phyloP scores from a whole-genome alignment of 176 grass and related monocot genomes.

The Oryza coarctata region DNA sequence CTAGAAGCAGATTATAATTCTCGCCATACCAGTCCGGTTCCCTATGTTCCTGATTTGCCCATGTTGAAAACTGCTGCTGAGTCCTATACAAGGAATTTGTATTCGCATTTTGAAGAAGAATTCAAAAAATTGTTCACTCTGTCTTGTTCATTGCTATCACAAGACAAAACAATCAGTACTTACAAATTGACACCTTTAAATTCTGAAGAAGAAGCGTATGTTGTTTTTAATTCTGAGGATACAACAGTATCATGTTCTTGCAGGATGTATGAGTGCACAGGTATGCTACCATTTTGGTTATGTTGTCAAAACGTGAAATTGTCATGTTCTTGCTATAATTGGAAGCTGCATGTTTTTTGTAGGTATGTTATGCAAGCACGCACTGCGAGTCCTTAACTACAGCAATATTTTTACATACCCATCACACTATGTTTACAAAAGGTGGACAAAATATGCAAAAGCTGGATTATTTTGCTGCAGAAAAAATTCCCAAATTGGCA shows the following conservation, averaged over 20 bases:
- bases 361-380: background rate
- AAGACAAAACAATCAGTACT: background rate
- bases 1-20: background rate
- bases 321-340: background rate
- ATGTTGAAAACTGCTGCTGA: conserved; percentile 42
- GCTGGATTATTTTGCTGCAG: background rate
- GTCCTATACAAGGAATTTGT: background rate
- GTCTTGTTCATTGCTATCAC: background rate
- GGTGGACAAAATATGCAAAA: background rate
- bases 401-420: background rate
- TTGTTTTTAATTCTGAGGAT: background rate
- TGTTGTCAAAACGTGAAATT: background rate
- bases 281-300: background rate
- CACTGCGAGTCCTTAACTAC: background rate
- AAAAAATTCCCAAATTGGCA: background rate
- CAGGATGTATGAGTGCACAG: background rate
- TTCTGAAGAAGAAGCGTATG: background rate
- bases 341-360: background rate
- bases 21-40: background rate
- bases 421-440: background rate
- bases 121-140: background rate
- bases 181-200: background rate
- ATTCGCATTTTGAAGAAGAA: background rate
- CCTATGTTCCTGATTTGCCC: conserved; percentile 34
- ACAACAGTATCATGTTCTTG: background rate